Conservation (phyloP, 352 stramenopile genomes). For the Pythium periplocum region DNA sequence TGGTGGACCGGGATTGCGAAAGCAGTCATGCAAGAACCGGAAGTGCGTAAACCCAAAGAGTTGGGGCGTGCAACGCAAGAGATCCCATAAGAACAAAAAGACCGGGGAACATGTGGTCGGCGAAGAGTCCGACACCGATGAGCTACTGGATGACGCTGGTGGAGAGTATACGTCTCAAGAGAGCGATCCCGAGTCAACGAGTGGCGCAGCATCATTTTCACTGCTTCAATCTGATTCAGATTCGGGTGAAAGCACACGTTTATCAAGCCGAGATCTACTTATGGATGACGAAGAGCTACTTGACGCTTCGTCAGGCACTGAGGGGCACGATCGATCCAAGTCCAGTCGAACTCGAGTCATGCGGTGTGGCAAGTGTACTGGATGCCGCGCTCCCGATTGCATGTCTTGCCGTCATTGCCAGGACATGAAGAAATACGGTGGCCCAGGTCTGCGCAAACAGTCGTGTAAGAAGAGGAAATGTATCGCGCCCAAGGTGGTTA, state of each 20-base stretch:
- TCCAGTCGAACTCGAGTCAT: conserved; percentile 54
- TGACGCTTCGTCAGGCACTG: conserved; percentile 8
- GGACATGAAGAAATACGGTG: conserved; percentile 86
- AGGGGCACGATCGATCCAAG: conserved; percentile 30
- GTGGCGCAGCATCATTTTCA: background rate
- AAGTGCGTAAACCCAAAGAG: conserved; percentile 77
- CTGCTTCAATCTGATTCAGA: background rate
- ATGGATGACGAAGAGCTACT: background rate
- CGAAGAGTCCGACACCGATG: background rate
- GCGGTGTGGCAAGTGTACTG: conserved; percentile 68
- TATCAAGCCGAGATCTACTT: background rate
- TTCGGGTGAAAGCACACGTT: background rate
- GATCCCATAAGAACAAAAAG: background rate
- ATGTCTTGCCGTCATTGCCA: conserved; percentile 72
- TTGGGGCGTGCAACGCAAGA: conserved; percentile 31
- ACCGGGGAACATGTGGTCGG: background rate
- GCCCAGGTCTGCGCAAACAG: conserved; percentile 72
- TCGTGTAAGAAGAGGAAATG: conserved; percentile 79
- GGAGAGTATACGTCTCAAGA: conserved; percentile 47
- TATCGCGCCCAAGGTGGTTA: conserved; percentile 58
- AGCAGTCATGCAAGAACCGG: conserved; percentile 84
- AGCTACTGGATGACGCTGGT: conserved; percentile 8
- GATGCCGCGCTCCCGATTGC: conserved; percentile 66
- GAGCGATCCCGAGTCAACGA: conserved; percentile 41
- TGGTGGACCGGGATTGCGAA: conserved; percentile 74